Evolutionary conservation across 768 basidiomycete species (phyloP), one percentile per base, ranked within the genome.

Genomic region (Lentinula aciculospora): DNA sequence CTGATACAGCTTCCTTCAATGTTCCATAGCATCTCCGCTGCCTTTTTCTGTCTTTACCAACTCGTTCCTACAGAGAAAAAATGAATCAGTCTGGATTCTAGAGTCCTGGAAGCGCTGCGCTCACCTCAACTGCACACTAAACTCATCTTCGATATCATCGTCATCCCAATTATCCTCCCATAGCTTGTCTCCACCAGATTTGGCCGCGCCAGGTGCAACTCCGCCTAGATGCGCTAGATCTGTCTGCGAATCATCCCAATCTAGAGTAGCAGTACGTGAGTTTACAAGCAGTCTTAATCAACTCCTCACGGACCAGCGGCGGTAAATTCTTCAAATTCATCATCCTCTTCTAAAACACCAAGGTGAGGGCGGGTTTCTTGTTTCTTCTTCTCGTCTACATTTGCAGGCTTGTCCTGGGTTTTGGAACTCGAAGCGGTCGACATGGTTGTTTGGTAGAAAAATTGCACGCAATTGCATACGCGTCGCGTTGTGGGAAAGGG

Each of bases 81-180:
- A 21, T 44, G 19, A 44, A 23, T 9, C 8, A 21, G 6, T 44
- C 19, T 44, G 3, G n/a, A 2, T 21, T 44, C 3, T n/a, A n/a
- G n/a, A n/a, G n/a, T n/a, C n/a, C n/a, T n/a, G n/a, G n/a, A n/a
- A n/a, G n/a, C n/a, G n/a, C n/a, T n/a, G n/a, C n/a, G 75, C 89
- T 64, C 68, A 95, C 97, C 97, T 84, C 64, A 99, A 76, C 72
- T 97, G 94, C 53, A 91, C 86, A 65, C 92, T 94, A 68, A 99
- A 99, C 63, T 97, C 94, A 65, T 98, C 95, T 69, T 96, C 96
- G 60, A 97, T 86, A 72, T 98, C 96, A 73, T 99, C 97, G 65
- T 99, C 97, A 66, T 99, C 97, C 97, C 97, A 99, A 69, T 98
- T 98, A 65, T 98, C 97, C 76, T 99, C 97, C 97, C 97, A 99